A percentile compares a stretch with the other conserved stretches of the same genome.
phyloP scores from a whole-genome alignment of 768 basidiomycete genomes.

The Boletus tylopilopsis region DNA sequence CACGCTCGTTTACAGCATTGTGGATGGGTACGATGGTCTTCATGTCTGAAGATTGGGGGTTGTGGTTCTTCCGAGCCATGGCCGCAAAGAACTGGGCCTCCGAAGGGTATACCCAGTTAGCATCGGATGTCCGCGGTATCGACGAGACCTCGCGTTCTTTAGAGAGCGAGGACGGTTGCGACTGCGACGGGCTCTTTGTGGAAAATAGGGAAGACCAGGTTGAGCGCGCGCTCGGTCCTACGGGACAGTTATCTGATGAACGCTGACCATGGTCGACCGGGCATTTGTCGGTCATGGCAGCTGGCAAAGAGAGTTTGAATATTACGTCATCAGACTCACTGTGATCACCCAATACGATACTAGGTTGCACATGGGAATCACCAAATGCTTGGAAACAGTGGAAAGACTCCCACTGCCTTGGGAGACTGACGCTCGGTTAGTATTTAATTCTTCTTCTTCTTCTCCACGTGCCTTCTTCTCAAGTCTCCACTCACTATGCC shows the following conservation, averaged over 20 bases:
- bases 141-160: slow-evolving; percentile 78
- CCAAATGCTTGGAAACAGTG: too few species aligned
- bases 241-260: slow-evolving; percentile 51
- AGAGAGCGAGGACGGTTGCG: slow-evolving; percentile 43
- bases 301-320: neutral
- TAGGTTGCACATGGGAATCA: too few species aligned
- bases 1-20: slow-evolving; percentile 96
- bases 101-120: slow-evolving; percentile 96
- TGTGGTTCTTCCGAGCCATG: slow-evolving; percentile 92
- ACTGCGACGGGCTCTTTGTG: slow-evolving; percentile 4
- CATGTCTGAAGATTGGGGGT: slow-evolving; percentile 88
- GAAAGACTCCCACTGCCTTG: too few species aligned
- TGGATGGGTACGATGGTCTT: slow-evolving; percentile 95
- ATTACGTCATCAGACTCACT: slow-evolving; percentile 15
- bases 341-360: too few species aligned
- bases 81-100: slow-evolving; percentile 99
- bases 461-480: neutral
- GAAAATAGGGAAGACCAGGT: slow-evolving; percentile 38
- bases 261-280: slow-evolving; percentile 44
- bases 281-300: slow-evolving; percentile 37
- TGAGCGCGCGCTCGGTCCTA: slow-evolving; percentile 53
- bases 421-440: too few species aligned
- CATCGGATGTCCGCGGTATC: slow-evolving; percentile 70
- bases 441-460: too few species aligned
- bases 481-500: slow-evolving; percentile 49